phyloP scores from a whole-genome alignment of 306 rosid species.

The Malus orientalis region DNA sequence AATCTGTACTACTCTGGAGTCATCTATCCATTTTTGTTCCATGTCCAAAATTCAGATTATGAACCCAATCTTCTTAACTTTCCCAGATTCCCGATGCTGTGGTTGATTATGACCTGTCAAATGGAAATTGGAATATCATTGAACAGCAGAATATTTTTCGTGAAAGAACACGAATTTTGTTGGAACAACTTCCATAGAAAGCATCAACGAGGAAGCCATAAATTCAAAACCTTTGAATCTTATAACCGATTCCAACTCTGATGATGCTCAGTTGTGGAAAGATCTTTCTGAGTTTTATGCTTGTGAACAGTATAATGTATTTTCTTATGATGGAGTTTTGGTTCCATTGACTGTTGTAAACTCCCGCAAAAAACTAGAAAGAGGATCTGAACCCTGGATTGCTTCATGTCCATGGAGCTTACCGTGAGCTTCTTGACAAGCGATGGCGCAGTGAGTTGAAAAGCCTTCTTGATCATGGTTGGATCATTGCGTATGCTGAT shows the following conservation, averaged over 20 bases:
- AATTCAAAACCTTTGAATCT: conserved; percentile 26
- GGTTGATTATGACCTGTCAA: conserved; percentile 83
- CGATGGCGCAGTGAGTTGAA: conserved; percentile 79
- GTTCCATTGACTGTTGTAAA: conserved; percentile 77
- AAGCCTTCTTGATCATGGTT: conserved; percentile 95
- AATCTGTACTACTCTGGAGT: neutral
- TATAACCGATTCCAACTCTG: conserved; percentile 25
- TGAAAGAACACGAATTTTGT: conserved; percentile 73
- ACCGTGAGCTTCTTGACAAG: conserved; percentile 85
- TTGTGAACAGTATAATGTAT: conserved; percentile 59
- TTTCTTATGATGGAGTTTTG: conserved; percentile 60
- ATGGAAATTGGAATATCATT: conserved; percentile 78
- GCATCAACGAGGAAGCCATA: conserved; percentile 24
- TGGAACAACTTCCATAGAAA: conserved; percentile 54
- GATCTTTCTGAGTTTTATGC: conserved; percentile 81
- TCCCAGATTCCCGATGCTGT: conserved; percentile 97
- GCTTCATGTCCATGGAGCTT: conserved; percentile 89
- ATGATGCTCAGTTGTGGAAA: conserved; percentile 68
- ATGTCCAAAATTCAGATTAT: conserved; percentile 4
- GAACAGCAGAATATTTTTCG: conserved; percentile 87
- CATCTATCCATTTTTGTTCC: neutral
- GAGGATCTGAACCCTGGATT: conserved; percentile 63
- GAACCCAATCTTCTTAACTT: conserved; percentile 11
- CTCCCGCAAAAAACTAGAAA: conserved; percentile 46
- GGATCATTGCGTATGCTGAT: conserved; percentile 89